Percentiles rank a stretch among this genome's conserved stretches.
phyloP scores from a whole-genome alignment of 2,329 filamentous ascomycete genomes.

The Penicillium italicum region DNA sequence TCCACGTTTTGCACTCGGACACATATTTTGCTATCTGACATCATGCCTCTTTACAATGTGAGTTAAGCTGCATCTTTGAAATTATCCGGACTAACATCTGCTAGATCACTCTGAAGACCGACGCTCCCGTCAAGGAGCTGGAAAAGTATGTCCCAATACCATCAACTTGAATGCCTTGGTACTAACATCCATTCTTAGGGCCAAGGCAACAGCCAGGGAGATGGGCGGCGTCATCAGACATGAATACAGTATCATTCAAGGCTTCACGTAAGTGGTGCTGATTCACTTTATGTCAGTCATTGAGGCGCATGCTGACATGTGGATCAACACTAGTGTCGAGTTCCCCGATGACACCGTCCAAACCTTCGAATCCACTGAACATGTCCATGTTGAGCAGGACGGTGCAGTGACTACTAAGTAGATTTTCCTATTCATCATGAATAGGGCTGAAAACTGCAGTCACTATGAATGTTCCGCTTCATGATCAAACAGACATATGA shows the following conservation, averaged over 20 bases:
- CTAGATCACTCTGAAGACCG: slow-evolving; percentile 76
- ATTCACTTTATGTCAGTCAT: background rate
- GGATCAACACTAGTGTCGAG: slow-evolving; percentile 57
- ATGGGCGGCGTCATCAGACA: slow-evolving; percentile 81
- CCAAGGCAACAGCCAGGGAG: slow-evolving; percentile 69
- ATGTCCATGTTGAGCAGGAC: slow-evolving; percentile 78
- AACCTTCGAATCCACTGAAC: slow-evolving; percentile 64
- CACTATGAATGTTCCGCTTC: background rate
- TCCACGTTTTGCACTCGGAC: background rate
- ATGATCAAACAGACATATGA: background rate
- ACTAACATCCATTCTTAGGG: slow-evolving; percentile 47
- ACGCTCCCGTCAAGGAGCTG: slow-evolving; percentile 64
- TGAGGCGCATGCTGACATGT: background rate
- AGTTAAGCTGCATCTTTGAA: slow-evolving; percentile 1
- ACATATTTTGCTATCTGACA: background rate
- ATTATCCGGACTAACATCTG: background rate
- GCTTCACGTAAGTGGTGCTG: slow-evolving; percentile 70
- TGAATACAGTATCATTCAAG: slow-evolving; percentile 84
- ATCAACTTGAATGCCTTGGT: background rate
- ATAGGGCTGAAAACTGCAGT: background rate
- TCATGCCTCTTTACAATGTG: slow-evolving; percentile 44
- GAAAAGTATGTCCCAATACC: slow-evolving; percentile 53
- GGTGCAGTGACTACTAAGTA: slow-evolving; percentile 69
- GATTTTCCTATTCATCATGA: slow-evolving; percentile 12
- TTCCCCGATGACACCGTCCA: slow-evolving; percentile 65